Evolutionary conservation across 352 stramenopile species (phyloP).

Genomic region (Phytopythium boreale): DNA sequence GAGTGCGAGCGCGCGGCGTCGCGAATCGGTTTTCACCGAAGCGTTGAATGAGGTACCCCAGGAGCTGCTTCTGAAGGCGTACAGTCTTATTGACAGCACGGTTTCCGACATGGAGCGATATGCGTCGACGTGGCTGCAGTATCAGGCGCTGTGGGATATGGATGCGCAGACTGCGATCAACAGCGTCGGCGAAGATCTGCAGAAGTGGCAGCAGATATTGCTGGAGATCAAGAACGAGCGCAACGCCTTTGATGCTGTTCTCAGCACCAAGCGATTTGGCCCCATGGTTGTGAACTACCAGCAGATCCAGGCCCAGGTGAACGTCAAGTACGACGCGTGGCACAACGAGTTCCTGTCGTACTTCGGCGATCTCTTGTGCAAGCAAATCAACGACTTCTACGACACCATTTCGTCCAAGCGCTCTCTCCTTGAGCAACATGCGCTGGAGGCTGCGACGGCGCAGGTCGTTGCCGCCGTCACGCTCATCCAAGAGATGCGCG

Average conservation of each 20-base stretch:
- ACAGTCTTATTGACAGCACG: conserved; percentile 66
- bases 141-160: conserved; percentile 99
- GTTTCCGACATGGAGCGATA: conserved; percentile 91
- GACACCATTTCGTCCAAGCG: conserved; percentile 80
- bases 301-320: conserved; percentile 91
- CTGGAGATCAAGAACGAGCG: conserved; percentile 95
- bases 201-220: conserved; percentile 97
- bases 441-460: conserved; percentile 93
- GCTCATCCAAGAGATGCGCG: conserved; percentile 87
- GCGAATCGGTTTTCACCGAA: conserved; percentile 75
- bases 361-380: conserved; percentile 93
- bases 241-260: conserved; percentile 92
- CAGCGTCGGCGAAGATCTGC: conserved; percentile 92
- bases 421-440: conserved; percentile 91
- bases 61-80: conserved; percentile 74
- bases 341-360: conserved; percentile 97
- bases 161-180: conserved; percentile 93
- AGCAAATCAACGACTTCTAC: conserved; percentile 92
- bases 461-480: conserved; percentile 95
- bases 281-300: conserved; percentile 90
- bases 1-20: conserved; percentile 45
- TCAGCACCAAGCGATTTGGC: conserved; percentile 89
- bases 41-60: conserved; percentile 50
- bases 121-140: conserved; percentile 96
- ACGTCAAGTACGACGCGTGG: conserved; percentile 99